Conservation (phyloP, 192 early-diverging fungal genomes). For the Ambispora gerdemannii region DNA sequence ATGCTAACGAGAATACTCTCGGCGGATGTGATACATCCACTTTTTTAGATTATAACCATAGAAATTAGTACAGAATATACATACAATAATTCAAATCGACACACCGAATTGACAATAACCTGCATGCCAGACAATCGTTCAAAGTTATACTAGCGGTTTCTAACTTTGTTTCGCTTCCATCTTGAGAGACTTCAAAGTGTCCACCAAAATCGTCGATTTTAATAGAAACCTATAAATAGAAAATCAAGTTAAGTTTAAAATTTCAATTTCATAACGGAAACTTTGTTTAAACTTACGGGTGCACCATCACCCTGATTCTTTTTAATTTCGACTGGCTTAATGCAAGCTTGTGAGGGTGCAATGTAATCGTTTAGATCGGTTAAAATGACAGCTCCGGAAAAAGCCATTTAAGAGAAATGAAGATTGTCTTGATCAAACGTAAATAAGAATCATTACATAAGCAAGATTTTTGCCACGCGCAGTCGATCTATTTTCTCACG, state of each 20-base stretch:
- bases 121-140: slow-evolving; percentile 98
- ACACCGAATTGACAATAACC: too few species aligned
- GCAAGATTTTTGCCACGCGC: too few species aligned
- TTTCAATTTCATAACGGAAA: neutral
- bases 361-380: slow-evolving; percentile 98
- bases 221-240: slow-evolving; percentile 56
- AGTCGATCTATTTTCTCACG: too few species aligned
- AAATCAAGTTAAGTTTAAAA: slow-evolving; percentile 25
- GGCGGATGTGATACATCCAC: slow-evolving; percentile 97
- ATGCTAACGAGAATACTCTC: slow-evolving; percentile 90
- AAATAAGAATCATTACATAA: too few species aligned
- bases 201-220: slow-evolving; percentile 70
- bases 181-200: slow-evolving; percentile 87
- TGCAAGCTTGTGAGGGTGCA: slow-evolving; percentile 94
- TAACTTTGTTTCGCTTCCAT: slow-evolving; percentile 79
- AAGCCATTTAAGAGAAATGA: slow-evolving; percentile 56
- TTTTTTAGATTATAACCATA: slow-evolving; percentile 33
- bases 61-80: too few species aligned
- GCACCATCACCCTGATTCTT: slow-evolving; percentile 50
- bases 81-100: too few species aligned
- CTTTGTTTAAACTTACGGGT: slow-evolving; percentile 30
- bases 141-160: slow-evolving; percentile 84
- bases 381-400: slow-evolving; percentile 82
- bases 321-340: slow-evolving; percentile 86
- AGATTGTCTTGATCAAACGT: slow-evolving; percentile 14